Evolutionary conservation across 345 rosid genomes (phyloP).

Genomic region (Eucalyptus pauciflora): DNA sequence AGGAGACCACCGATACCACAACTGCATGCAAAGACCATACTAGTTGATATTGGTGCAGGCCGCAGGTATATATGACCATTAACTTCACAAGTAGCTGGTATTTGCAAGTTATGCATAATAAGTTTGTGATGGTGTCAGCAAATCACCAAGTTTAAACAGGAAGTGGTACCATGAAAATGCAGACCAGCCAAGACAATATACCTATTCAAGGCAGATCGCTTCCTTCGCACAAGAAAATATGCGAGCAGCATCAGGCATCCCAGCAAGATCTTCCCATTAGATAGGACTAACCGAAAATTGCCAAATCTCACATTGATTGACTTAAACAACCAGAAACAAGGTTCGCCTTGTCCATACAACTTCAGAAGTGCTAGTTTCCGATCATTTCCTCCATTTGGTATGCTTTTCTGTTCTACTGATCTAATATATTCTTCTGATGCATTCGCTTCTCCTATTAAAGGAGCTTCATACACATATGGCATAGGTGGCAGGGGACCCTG

Average conservation of each 20-base stretch:
- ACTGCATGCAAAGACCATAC: neutral
- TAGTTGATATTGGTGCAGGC: neutral
- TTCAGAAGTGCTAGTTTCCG: neutral
- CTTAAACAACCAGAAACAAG: slow-evolving; percentile 46
- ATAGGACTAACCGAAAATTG: slow-evolving; percentile 17
- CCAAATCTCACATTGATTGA: slow-evolving; percentile 49
- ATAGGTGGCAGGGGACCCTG: neutral
- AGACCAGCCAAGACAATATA: neutral
- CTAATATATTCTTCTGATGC: slow-evolving; percentile 6
- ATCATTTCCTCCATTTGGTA: neutral
- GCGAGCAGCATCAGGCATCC: slow-evolving; percentile 43
- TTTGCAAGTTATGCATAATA: neutral
- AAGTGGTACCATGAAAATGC: neutral
- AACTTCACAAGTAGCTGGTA: neutral
- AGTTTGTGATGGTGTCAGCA: neutral
- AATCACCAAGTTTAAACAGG: neutral
- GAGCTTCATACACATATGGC: slow-evolving; percentile 4
- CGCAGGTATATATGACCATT: neutral
- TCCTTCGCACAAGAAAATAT: slow-evolving; percentile 36
- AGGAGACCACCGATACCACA: neutral
- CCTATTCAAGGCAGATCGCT: slow-evolving; percentile 39
- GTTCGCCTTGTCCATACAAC: slow-evolving; percentile 11
- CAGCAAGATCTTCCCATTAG: slow-evolving; percentile 43
- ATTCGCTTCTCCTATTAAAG: slow-evolving; percentile 6
- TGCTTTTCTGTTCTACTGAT: neutral